Evolutionary conservation across 768 basidiomycete species (phyloP).

Genomic region (Amanita muscaria): DNA sequence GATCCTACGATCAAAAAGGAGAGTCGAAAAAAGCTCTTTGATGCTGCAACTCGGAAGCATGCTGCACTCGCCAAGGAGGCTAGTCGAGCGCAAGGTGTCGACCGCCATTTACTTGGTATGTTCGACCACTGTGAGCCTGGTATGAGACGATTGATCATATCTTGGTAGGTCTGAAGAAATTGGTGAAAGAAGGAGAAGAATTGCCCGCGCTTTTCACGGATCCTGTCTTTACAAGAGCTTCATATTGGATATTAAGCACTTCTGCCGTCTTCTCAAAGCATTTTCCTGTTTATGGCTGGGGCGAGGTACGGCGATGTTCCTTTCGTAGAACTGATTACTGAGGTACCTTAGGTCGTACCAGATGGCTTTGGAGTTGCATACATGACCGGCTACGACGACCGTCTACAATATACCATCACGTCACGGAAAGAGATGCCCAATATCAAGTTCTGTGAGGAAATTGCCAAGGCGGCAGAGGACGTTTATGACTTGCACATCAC

Average conservation of each 20-base stretch:
- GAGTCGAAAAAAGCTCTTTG: constrained; percentile 45
- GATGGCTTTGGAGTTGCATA: constrained; percentile 95
- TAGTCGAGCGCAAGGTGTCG: constrained; percentile 66
- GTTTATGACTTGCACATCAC: constrained; percentile 48
- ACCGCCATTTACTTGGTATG: constrained; percentile 81
- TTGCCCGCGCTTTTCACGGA: constrained; percentile 69
- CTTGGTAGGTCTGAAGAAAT: constrained; percentile 57
- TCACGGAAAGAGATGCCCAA: constrained; percentile 83
- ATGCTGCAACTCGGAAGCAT: constrained; percentile 56
- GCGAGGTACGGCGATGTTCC: constrained; percentile 44
- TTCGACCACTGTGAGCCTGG: not conserved
- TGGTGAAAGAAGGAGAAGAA: constrained; percentile 51
- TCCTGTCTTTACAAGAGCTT: constrained; percentile 60
- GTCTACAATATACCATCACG: constrained; percentile 80
- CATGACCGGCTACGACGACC: constrained; percentile 83
- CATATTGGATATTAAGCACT: constrained; percentile 85
- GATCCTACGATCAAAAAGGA: constrained; percentile 30
- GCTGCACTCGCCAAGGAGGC: constrained; percentile 55
- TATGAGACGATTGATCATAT: not conserved
- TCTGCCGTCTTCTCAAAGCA: constrained; percentile 83
- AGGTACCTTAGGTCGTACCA: constrained; percentile 54
- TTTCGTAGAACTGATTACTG: not conserved
- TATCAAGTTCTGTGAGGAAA: constrained; percentile 60
- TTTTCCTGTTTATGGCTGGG: constrained; percentile 87
- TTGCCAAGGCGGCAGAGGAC: constrained; percentile 54